These are phyloP conservation scores for Hypoxylon perforatum DNA, from an alignment of 495 filamentous ascomycete species.

Conservation along the genomic window DNA sequence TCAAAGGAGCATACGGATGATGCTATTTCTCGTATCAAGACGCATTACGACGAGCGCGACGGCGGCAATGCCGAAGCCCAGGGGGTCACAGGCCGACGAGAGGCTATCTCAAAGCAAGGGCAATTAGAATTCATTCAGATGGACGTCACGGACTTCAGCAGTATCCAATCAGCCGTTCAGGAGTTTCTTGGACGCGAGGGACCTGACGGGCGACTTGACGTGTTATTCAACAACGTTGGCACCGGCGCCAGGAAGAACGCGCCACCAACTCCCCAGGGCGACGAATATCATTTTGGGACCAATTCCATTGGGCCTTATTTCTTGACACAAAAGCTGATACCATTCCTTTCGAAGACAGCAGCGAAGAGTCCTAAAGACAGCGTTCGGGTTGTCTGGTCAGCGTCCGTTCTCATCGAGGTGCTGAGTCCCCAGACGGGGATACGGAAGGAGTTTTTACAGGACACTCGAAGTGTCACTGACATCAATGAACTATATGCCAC, in stretches of 20 bases:
- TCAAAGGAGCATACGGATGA: conserved; percentile 43
- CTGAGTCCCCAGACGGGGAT: conserved; percentile 48
- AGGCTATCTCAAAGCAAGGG: conserved; percentile 24
- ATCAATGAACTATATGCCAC: conserved; percentile 49
- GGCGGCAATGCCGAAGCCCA: conserved; percentile 24
- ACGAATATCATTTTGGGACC: conserved; percentile 50
- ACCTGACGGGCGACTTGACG: conserved; percentile 44
- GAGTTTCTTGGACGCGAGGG: conserved; percentile 30
- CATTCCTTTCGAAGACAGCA: conserved; percentile 44
- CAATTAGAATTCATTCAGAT: conserved; percentile 39
- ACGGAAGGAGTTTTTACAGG: conserved; percentile 29
- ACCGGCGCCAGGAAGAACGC: conserved; percentile 41
- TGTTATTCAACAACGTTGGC: conserved; percentile 56
- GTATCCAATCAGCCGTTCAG: conserved; percentile 34
- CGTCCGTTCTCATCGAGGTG: conserved; percentile 40
- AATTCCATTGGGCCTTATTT: conserved; percentile 51
- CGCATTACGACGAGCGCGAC: conserved; percentile 43
- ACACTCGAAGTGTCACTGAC: conserved; percentile 33
- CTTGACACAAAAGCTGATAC: conserved; percentile 52
- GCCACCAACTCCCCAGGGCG: conserved; percentile 49
- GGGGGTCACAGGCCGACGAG: not conserved
- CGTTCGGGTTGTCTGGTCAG: conserved; percentile 57
- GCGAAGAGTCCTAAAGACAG: conserved; percentile 22
- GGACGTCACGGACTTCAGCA: conserved; percentile 43
- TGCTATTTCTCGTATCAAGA: conserved; percentile 46